These are phyloP conservation scores for Cutaneotrichosporon dermatis DNA, from an alignment of 1,284 basidiomycete species.

Conservation along the genomic window DNA sequence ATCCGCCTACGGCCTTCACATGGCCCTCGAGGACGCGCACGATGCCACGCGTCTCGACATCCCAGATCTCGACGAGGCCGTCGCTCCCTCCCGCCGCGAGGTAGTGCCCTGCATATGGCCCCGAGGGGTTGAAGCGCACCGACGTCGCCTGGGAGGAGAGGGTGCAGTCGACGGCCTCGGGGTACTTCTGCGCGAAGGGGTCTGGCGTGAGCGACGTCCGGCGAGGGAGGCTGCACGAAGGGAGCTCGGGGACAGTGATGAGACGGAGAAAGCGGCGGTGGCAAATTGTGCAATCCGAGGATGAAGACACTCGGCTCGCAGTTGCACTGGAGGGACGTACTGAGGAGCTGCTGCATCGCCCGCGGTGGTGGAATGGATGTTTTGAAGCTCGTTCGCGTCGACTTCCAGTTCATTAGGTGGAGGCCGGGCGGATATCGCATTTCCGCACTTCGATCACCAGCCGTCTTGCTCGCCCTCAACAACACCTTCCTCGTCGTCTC, in stretches of 20 bases:
- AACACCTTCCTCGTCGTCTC: no score
- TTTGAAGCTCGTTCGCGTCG: not conserved
- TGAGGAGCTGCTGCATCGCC: conserved; percentile 47
- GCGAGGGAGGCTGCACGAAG: no score
- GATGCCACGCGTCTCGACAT: conserved; percentile 78
- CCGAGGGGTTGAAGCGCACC: conserved; percentile 74
- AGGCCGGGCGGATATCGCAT: not conserved
- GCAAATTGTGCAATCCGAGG: no score
- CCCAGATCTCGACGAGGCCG: conserved; percentile 84
- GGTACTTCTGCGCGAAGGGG: conserved; percentile 55
- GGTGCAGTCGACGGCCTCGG: conserved; percentile 62
- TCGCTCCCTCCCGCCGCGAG: conserved; percentile 78
- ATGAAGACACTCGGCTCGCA: no score
- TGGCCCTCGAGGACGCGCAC: conserved; percentile 82
- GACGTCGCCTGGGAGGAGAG: conserved; percentile 73
- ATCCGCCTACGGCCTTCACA: conserved; percentile 75
- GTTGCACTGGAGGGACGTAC: conserved; percentile 22
- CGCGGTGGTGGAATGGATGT: not conserved
- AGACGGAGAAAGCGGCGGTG: no score
- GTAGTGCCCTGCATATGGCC: conserved; percentile 64
- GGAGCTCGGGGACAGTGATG: no score
- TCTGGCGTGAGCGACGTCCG: conserved; percentile 29
- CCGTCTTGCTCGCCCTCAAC: no score
- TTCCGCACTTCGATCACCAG: not conserved
- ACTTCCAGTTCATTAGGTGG: no score